Evolutionary conservation across 768 basidiomycete species (phyloP).

Genomic region (Russula sp.): DNA sequence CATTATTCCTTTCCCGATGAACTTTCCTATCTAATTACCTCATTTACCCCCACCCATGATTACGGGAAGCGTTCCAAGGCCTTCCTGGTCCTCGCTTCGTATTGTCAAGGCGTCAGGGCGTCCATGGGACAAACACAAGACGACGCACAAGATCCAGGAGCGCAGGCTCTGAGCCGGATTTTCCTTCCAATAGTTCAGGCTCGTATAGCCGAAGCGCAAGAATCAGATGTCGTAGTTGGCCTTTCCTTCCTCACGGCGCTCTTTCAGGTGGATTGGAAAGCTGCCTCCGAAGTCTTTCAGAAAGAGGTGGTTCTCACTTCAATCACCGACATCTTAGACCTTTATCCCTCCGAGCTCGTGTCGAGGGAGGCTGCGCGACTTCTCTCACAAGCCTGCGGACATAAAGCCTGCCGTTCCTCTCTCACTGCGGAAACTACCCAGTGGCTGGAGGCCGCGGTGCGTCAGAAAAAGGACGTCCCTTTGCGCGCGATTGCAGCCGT

Average conservation of each 20-base stretch:
- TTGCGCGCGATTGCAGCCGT: slow-evolving; percentile 65
- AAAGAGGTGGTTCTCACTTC: slow-evolving; percentile 61
- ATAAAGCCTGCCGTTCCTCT: slow-evolving; percentile 64
- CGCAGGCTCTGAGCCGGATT: slow-evolving; percentile 47
- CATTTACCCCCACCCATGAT: slow-evolving; percentile 26
- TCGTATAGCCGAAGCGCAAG: slow-evolving; percentile 55
- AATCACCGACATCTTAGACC: slow-evolving; percentile 67
- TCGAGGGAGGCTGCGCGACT: slow-evolving; percentile 66
- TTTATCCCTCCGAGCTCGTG: slow-evolving; percentile 50
- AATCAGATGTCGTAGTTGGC: slow-evolving; percentile 51
- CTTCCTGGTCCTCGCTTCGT: slow-evolving; percentile 63
- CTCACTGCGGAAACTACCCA: slow-evolving; percentile 53
- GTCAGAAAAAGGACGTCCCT: slow-evolving; percentile 43
- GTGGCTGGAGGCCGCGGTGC: slow-evolving; percentile 67
- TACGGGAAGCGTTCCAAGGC: slow-evolving; percentile 55
- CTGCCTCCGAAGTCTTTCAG: slow-evolving; percentile 62
- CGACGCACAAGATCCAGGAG: slow-evolving; percentile 44
- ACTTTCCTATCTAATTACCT: slow-evolving; percentile 26
- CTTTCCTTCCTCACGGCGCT: slow-evolving; percentile 71
- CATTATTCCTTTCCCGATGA: slow-evolving; percentile 28
- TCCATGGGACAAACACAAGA: slow-evolving; percentile 39
- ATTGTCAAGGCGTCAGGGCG: slow-evolving; percentile 58
- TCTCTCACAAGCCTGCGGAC: slow-evolving; percentile 70
- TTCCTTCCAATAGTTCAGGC: slow-evolving; percentile 52
- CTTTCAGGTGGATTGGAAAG: slow-evolving; percentile 75